Base-by-base conservation (phyloP, 2,329 filamentous ascomycete genomes). In the Chaetomiaceae sp. region DNA sequence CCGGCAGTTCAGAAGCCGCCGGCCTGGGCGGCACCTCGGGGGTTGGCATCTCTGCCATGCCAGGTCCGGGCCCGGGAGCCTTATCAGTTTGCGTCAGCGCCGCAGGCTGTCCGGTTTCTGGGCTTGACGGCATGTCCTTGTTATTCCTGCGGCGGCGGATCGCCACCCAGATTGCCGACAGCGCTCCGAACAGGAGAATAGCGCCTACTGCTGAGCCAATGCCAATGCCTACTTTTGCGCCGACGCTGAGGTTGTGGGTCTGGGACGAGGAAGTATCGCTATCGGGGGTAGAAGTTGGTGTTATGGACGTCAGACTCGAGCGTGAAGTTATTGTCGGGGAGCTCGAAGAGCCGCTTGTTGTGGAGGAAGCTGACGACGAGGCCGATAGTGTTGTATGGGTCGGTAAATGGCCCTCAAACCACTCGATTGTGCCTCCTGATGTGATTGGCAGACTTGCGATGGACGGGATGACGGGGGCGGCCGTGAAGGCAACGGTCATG, bases 401-500 rank as follows among this genome's bases (percentile, higher is more conserved):
- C 62, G 43, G 54, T 43, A 46, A 68, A n/a, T 55, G 51, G 14
- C 53, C 57, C 59, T 4, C 56, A 60, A 17, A 67, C 59, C 27
- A 63, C 36, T 57, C 52, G 36, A 65, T 62, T 17, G 49, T 59
- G 4, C 61, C 56, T 2, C 63, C 61, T 0, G 48, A 57, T 23
- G 17, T 49, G 25, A 47, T 20, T 8, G 63, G 63, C 19, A 65
- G 53, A 19, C 56, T 57, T 2, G 49, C 60, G 20, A 61, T 39
- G 3, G 47, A 56, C 12, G 47, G 6, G 19, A 65, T 55, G 17
- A 27, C 5, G 3, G 19, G 17, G 27, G 17, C 22, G 22, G 17
- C 55, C n/a, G 52, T 59, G 50, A 65, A 62, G 3, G 61, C 60
- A 2, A 59, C 44, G 3, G 61, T 62, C n/a, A 58, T 55, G n/a